Base-by-base conservation (phyloP, 75 land plant species). In the Azolla pinnata region DNA sequence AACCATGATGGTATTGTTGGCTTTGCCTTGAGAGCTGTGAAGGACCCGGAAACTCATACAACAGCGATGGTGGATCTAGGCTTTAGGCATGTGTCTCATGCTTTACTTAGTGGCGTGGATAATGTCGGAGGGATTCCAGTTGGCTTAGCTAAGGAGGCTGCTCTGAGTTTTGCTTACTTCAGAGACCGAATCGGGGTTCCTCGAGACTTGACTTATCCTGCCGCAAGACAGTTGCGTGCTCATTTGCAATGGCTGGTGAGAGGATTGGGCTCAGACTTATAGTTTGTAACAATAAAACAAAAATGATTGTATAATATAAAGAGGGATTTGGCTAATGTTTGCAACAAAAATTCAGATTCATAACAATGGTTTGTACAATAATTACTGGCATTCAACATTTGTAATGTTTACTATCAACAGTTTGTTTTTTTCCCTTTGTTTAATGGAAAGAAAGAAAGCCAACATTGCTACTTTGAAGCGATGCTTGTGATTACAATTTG, bases 181-280 rank as follows among this genome's bases (percentile, higher is more conserved):
- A 32, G 74, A 58, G 74, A 71, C 57, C 49, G 55, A 40, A 69
- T 71, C 0, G 74, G 74, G 12, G 74, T 71, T 27, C 74, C 74
- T 4, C 34, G 74, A 33, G 74, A 71, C 53, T 40, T 71, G 16
- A 57, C 44, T 34, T 71, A 71, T 59, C 74, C 74, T 3, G 74
- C 74, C 5, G 74, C 74, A 12, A 57, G 74, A 26, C 74, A 71
- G 48, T 58, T 71, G 28, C 74, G 74, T n/a, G 74, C 74, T 18
- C 74, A 71, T 59, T 42, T 71, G 29, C 40, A 65, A 20, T 71
- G 74, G 68, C 44, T 71, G 25, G 61, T 71, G 8, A 65, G 56
- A 29, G 26, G 16, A 14, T 27, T 25, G 28, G 54, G 54, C 29
- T 52, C 54, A 23, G 54, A 52, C 14, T 14, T 52, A 23, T 52